Conservation (phyloP, 345 rosid species). For the Mallotus nudiflorus region DNA sequence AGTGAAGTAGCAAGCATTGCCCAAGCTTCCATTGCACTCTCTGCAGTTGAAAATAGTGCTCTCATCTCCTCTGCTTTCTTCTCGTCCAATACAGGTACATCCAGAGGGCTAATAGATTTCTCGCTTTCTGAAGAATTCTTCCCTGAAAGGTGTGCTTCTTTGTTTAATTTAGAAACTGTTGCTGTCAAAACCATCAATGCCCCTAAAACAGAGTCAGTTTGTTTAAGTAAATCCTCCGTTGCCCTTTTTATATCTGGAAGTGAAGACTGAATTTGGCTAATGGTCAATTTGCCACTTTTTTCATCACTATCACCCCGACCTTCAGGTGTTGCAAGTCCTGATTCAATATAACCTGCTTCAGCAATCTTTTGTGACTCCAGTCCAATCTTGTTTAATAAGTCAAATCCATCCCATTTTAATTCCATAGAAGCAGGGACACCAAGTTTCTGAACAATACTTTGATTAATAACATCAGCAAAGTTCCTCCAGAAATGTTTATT, state of each 20-base stretch:
- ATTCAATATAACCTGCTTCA: conserved; percentile 71
- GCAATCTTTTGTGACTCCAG: conserved; percentile 71
- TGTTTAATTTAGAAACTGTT: conserved; percentile 65
- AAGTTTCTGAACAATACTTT: conserved; percentile 67
- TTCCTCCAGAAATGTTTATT: conserved; percentile 66
- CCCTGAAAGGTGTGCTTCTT: conserved; percentile 36
- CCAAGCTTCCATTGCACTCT: conserved; percentile 99
- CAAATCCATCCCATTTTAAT: conserved; percentile 74
- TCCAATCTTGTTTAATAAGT: conserved; percentile 66
- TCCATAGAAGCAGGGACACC: conserved; percentile 63
- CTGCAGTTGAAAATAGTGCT: conserved; percentile 76
- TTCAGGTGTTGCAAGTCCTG: conserved; percentile 80
- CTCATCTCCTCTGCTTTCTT: conserved; percentile 88
- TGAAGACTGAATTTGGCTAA: conserved; percentile 53
- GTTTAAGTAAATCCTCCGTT: conserved; percentile 71
- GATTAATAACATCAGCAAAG: conserved; percentile 56
- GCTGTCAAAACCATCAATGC: conserved; percentile 84
- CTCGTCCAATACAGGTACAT: conserved; percentile 46
- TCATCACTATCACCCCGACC: conserved; percentile 40
- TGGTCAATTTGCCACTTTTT: conserved; percentile 33
- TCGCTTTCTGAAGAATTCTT: conserved; percentile 38
- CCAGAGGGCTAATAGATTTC: conserved; percentile 41
- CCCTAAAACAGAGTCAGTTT: conserved; percentile 87
- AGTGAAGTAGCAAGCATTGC: conserved; percentile 95
- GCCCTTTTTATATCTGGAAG: conserved; percentile 76